A percentile compares a stretch with the other conserved stretches of the same genome.
These are phyloP conservation scores for Fusarium tanahbumbuense DNA, from an alignment of 2,329 filamentous ascomycete genomes.

Conservation along the genomic window DNA sequence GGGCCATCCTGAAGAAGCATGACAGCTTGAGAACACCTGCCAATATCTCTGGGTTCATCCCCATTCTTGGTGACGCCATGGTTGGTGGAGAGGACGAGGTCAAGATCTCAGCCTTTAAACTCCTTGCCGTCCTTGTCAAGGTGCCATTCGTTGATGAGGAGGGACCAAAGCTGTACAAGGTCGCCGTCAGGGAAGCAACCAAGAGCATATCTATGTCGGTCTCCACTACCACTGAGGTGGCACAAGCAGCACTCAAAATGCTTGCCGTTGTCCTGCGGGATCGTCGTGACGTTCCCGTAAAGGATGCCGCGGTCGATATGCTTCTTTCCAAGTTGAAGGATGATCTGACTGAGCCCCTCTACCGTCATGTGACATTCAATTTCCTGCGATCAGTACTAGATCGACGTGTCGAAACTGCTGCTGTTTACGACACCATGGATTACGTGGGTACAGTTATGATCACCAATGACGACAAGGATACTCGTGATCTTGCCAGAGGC, in stretches of 20 bases:
- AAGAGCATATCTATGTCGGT: conserved; percentile 81
- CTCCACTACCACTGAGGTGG: conserved; percentile 83
- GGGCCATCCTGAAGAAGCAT: conserved; percentile 87
- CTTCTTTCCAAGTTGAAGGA: conserved; percentile 84
- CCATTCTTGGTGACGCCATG: conserved; percentile 87
- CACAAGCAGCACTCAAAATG: conserved; percentile 90
- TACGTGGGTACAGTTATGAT: conserved; percentile 93
- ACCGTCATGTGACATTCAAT: conserved; percentile 93
- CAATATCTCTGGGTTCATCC: conserved; percentile 87
- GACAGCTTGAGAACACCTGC: conserved; percentile 80
- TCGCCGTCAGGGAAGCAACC: conserved; percentile 87
- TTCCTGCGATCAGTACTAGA: conserved; percentile 90
- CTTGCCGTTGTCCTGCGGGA: conserved; percentile 87
- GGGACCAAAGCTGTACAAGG: conserved; percentile 71
- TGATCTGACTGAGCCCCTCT: conserved; percentile 91
- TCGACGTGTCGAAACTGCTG: conserved; percentile 84
- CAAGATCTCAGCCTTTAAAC: conserved; percentile 84
- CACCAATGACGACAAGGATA: conserved; percentile 90
- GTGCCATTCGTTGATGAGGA: conserved; percentile 82
- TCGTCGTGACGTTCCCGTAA: conserved; percentile 78
- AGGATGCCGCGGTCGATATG: conserved; percentile 84
- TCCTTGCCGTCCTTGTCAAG: conserved; percentile 87
- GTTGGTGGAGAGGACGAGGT: conserved; percentile 91
- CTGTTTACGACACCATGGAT: conserved; percentile 92
- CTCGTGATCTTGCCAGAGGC: conserved; percentile 86